Evolutionary conservation across 176 grass and related monocot genomes (phyloP), one percentile per base, ranked within the genome.

Genomic region (Raddia distichophylla): DNA sequence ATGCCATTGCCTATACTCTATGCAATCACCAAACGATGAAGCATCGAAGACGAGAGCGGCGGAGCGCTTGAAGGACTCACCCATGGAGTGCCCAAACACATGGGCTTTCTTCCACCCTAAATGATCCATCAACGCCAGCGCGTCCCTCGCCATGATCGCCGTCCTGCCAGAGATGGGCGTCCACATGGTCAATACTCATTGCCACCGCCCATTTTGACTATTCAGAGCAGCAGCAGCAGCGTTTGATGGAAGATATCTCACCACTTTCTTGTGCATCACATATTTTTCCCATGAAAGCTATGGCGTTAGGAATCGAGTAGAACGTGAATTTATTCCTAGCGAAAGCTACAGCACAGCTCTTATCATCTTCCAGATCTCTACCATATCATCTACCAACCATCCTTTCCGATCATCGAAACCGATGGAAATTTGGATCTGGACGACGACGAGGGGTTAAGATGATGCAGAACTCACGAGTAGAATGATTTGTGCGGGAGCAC

Each of bases 21-120:
- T 32, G 51, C 45, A 34, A 35, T 5, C 15, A 12, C 60, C 60
- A 63, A 63, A 34, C 34, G 12, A 63, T 15, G 5, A 35, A 35
- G 57, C 46, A 40, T 35, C 55, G 13, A 35, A 53, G 8, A 17
- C 16, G 7, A 17, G 15, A 27, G 27, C 27, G 27, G 27, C 27
- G 27, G 27, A 14, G 34, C 6, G 13, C 8, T 44, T 14, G 37
- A 56, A 67, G 62, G 14, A 69, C 89, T 73, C 16, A 91, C 97
- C 97, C 97, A 99, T 99, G 48, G 97, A 99, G 64, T 99, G 97
- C 46, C 97, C 97, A 49, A 99, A 96, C 14, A 99, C 93, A 74
- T 99, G 97, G 43, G 91, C 91, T 71, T 96, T 96, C 87, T 91
- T 96, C 97, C 97, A 99, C 40, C 97, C 91, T 48, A 99, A 53